A percentile compares a stretch with the other conserved stretches of the same genome.
phyloP scores from a whole-genome alignment of 257 asterid species.

The Haberlea rhodopensis region DNA sequence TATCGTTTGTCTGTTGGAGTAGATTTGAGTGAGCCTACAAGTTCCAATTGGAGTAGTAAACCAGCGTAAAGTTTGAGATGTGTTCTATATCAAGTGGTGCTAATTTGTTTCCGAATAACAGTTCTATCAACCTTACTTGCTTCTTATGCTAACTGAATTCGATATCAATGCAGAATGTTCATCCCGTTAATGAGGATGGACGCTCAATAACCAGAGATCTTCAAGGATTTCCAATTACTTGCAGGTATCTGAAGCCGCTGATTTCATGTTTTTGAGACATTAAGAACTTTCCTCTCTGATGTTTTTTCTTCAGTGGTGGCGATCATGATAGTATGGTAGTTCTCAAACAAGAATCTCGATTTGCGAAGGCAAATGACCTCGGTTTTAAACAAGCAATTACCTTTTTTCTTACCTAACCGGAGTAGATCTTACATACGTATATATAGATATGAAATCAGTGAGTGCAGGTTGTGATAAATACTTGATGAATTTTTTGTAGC shows the following conservation, averaged over 20 bases:
- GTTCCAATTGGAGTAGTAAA: constrained; percentile 94
- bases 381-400: constrained; percentile 78
- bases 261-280: constrained; percentile 13
- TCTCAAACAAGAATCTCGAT: constrained; percentile 87
- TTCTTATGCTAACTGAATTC: constrained; percentile 24
- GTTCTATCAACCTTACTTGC: constrained; percentile 1
- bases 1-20: constrained; percentile 83
- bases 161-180: constrained; percentile 59
- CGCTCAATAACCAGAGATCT: constrained; percentile 73
- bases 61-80: constrained; percentile 89
- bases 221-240: constrained; percentile 91
- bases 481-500: constrained; percentile 46
- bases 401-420: constrained; percentile 20
- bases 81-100: constrained; percentile 21
- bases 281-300: constrained; percentile 21
- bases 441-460: background rate
- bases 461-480: constrained; percentile 19
- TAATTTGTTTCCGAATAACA: constrained; percentile 17
- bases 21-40: constrained; percentile 91
- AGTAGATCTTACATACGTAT: background rate
- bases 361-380: constrained; percentile 66
- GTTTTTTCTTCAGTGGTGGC: constrained; percentile 66
- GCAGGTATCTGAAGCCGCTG: constrained; percentile 63
- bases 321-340: constrained; percentile 86
- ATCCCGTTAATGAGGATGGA: constrained; percentile 82